Base-by-base conservation (phyloP, 2,329 filamentous ascomycete genomes). In the Trichophyton benhamiae region DNA sequence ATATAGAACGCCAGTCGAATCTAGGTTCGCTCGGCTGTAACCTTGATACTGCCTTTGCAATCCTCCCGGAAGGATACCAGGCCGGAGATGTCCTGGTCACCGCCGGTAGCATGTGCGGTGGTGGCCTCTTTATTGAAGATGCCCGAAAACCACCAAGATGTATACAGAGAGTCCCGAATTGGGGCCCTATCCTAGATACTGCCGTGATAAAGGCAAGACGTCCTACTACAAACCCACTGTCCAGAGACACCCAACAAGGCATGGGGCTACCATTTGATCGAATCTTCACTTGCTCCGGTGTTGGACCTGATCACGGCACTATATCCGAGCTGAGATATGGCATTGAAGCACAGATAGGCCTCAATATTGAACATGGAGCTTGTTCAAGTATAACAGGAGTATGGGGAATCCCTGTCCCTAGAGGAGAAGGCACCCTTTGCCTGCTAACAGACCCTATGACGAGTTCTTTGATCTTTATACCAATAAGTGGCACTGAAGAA, bases 21-120 rank as follows among this genome's bases (percentile, higher is more conserved):
- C 79, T 89, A 62, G 87, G 87, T 6, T 80, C 80, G 58, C 84
- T 89, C 65, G 80, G 82, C 59, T 87, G 87, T 67, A 89, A 88
- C 63, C 87, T 95, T 55, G 87, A 90, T 62, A 85, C 82, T 2
- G 90, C 90, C 2, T 95, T 97, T 71, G 87, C 90, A 59, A 88
- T 85, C 60, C 67, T 76, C 17, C 77, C 79, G 61, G 79, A 88
- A n/a, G 84, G 82, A 57, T 82, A 83, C 64, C 76, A 80, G 41
- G 84, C 82, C 62, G 84, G 85, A 1, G 91, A 96, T 71, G 80
- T 95, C n/a, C 77, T 96, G 55, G 81, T 95, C 41, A 83, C 87
- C 57, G 88, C 87, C 3, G 91, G 92, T 0, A 86, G 88, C 65
- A 87, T 86, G 60, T 88, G 90, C 7, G 83, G 86, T 63, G 91